Evolutionary conservation across 306 rosid species (phyloP), one percentile per base, ranked within the genome.

Genomic region (Sphenostylis stenocarpa): DNA sequence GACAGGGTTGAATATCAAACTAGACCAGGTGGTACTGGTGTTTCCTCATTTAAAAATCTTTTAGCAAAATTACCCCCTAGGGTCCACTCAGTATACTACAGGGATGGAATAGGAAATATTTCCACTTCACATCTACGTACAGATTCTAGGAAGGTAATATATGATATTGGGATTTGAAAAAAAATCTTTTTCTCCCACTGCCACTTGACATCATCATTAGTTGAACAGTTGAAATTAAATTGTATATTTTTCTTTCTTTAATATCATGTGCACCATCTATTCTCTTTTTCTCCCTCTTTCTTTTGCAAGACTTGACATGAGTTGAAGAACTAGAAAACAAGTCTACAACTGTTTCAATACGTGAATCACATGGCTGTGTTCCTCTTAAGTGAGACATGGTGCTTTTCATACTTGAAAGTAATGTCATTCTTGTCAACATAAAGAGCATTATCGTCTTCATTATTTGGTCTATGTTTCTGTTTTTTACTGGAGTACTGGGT

Each of bases 21-120:
- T 68, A 91, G 79, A 76, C 73, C 90, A 64, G 86, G 88, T 66
- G 52, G 63, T 58, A 71, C 88, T 23, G 97, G 97, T 28, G 86
- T 66, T 71, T 88, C 99, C 75, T 92, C 99, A 70, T 95, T 95
- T 79, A 84, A 85, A 58, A 62, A 86, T 88, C 97, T 95, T 77
- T 82, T 90, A 33, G 97, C 92, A 34, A 90, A 86, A 80, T 81
- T 95, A 51, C 99, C 99, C 62, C 97, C 99, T 34, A 87, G 87
- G 86, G 97, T 91, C 80, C 99, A 95, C 88, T 95, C 99, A 26
- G 97, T 92, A 65, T 88, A 90, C 81, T 95, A 95, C 84, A 91
- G 97, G 29, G 99, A 95, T 70, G 90, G 64, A 63, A 95, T 95
- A 53, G 97, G 99, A 61, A 95, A 95, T 87, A 91, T 95, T 77